phyloP scores from a whole-genome alignment of 768 basidiomycete species.

The Boletus rufocinnamomeus region DNA sequence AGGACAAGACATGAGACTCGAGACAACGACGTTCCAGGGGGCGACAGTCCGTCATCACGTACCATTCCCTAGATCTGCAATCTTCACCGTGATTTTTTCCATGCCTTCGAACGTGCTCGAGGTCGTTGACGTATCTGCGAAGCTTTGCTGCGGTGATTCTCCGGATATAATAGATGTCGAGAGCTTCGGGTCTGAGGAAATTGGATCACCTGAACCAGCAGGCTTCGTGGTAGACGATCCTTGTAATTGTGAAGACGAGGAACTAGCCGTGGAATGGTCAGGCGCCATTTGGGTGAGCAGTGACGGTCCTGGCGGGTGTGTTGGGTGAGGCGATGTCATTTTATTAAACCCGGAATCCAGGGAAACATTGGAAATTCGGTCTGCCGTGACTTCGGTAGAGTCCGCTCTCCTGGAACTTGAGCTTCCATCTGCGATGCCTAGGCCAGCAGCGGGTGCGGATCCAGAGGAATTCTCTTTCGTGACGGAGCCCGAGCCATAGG shows the following conservation, averaged over 20 bases:
- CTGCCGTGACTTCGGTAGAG: constrained; percentile 47
- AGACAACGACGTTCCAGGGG: background rate
- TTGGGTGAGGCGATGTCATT: constrained; percentile 37
- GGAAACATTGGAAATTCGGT: constrained; percentile 52
- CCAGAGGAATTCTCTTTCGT: constrained; percentile 26
- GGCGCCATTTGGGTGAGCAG: constrained; percentile 73
- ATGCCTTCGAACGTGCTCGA: constrained; percentile 38
- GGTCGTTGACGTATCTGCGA: constrained; percentile 27
- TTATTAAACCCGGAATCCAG: constrained; percentile 44
- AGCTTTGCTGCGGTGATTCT: constrained; percentile 31
- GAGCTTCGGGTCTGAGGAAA: constrained; percentile 23
- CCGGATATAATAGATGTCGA: constrained; percentile 32
- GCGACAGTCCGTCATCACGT: constrained; percentile 27
- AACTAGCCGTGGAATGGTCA: constrained; percentile 18
- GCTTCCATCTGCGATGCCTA: constrained; percentile 14
- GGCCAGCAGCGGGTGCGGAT: constrained; percentile 15
- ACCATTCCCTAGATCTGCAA: constrained; percentile 98
- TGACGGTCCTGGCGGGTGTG: constrained; percentile 59
- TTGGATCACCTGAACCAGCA: constrained; percentile 24
- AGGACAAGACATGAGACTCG: constrained; percentile 3
- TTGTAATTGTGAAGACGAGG: constrained; percentile 31
- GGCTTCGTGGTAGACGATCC: constrained; percentile 25
- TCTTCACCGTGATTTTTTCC: constrained; percentile 94
- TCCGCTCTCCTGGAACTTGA: constrained; percentile 30
- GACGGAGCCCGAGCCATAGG: constrained; percentile 28